A percentile compares a stretch with the other conserved stretches of the same genome.
phyloP scores from a whole-genome alignment of 257 asterid genomes.

The Petunia axillaris region DNA sequence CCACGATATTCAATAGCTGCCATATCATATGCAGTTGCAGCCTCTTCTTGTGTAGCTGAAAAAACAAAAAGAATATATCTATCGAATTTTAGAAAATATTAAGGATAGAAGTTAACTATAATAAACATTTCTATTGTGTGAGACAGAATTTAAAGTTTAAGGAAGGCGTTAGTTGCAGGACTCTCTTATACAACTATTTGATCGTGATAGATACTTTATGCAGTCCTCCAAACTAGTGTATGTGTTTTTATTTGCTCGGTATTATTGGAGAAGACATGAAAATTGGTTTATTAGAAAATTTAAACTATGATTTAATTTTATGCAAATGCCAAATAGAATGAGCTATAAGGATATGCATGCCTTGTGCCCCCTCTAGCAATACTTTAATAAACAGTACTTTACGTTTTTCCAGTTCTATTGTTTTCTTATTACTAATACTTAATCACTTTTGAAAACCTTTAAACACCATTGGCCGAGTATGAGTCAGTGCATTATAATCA shows the following conservation, averaged over 20 bases:
- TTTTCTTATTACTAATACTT: background rate
- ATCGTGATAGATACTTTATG: background rate
- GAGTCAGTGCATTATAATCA: background rate
- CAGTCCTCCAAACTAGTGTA: background rate
- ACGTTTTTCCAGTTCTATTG: too few species aligned
- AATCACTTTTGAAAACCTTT: background rate
- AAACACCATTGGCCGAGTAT: background rate
- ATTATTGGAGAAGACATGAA: background rate
- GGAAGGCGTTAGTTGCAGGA: background rate
- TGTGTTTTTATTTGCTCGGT: background rate
- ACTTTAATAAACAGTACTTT: too few species aligned
- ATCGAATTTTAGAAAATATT: too few species aligned
- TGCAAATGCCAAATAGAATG: too few species aligned
- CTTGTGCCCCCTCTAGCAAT: too few species aligned
- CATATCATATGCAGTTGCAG: slow-evolving; percentile 86
- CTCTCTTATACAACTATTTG: background rate
- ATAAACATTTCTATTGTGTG: too few species aligned
- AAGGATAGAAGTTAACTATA: too few species aligned
- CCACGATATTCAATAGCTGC: slow-evolving; percentile 92
- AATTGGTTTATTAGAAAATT: too few species aligned
- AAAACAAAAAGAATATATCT: background rate
- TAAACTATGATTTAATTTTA: too few species aligned
- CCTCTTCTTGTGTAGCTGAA: slow-evolving; percentile 90
- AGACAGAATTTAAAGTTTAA: too few species aligned
- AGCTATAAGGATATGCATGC: too few species aligned